These are phyloP conservation scores for Botryotinia calthae DNA, from an alignment of 2,329 filamentous ascomycete species.

Conservation along the genomic window DNA sequence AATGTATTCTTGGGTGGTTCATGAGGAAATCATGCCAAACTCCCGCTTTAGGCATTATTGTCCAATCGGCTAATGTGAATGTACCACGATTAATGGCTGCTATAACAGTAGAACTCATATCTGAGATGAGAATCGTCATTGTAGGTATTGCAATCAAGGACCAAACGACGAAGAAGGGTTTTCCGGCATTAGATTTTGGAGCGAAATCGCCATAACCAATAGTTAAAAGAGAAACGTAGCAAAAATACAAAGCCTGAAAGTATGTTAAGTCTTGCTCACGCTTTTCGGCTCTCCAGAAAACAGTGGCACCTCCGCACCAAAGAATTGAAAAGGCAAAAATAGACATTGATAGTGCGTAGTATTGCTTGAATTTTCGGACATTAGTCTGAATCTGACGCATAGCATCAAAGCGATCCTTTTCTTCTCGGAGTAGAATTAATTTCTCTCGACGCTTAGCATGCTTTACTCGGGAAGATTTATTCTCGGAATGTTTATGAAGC, in stretches of 20 bases:
- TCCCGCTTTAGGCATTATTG: constrained; percentile 60
- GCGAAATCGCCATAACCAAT: constrained; percentile 68
- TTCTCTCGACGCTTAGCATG: constrained; percentile 39
- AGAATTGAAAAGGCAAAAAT: constrained; percentile 58
- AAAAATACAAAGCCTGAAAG: constrained; percentile 67
- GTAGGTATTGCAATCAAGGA: constrained; percentile 65
- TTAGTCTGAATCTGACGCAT: constrained; percentile 61
- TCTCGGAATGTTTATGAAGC: constrained; percentile 26
- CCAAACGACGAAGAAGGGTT: constrained; percentile 71
- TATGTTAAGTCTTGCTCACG: constrained; percentile 55
- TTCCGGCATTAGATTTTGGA: constrained; percentile 61
- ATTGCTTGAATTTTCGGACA: constrained; percentile 60
- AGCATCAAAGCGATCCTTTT: constrained; percentile 60
- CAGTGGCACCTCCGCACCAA: constrained; percentile 63
- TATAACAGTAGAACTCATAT: constrained; percentile 64
- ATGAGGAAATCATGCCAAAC: constrained; percentile 52
- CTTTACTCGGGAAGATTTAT: constrained; percentile 22
- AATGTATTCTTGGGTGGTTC: constrained; percentile 45
- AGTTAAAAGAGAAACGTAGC: constrained; percentile 64
- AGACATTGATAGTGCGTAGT: constrained; percentile 57
- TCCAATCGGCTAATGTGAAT: constrained; percentile 60
- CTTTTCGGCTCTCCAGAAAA: constrained; percentile 61
- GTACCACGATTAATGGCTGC: constrained; percentile 61
- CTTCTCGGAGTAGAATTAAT: constrained; percentile 53
- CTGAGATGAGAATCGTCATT: constrained; percentile 65